These are phyloP conservation scores for Cordyceps fumosorosea DNA, from an alignment of 2,329 filamentous ascomycete genomes.

Conservation along the genomic window DNA sequence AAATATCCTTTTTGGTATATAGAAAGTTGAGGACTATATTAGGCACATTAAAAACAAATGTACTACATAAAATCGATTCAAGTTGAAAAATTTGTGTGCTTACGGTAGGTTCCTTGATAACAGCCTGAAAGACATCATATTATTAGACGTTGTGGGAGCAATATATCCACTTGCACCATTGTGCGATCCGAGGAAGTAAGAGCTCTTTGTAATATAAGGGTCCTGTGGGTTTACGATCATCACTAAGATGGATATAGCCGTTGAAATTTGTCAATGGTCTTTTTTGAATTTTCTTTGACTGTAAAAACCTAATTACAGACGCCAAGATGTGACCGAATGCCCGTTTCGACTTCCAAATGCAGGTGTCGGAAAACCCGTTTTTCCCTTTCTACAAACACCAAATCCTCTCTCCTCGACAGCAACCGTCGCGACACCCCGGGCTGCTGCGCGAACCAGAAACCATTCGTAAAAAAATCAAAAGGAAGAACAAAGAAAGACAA, in stretches of 20 bases:
- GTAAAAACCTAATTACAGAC: constrained; percentile 60
- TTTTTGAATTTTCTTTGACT: constrained; percentile 44
- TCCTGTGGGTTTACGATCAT: neutral
- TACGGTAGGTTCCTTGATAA: neutral
- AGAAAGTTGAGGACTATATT: neutral
- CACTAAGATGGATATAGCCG: neutral
- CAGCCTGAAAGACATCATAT: neutral
- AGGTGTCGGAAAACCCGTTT: constrained; percentile 44
- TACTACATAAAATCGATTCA: neutral
- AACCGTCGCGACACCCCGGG: neutral
- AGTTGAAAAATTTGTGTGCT: too few relatives aligned
- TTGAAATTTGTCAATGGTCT: constrained; percentile 26
- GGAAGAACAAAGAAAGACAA: neutral
- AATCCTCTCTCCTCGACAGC: constrained; percentile 9
- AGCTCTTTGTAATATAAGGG: neutral
- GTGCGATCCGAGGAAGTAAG: neutral
- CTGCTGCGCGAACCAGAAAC: neutral
- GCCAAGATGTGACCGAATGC: constrained; percentile 57
- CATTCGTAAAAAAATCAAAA: constrained; percentile 6
- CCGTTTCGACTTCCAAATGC: constrained; percentile 56
- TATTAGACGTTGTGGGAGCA: neutral
- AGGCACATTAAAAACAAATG: neutral
- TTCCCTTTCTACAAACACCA: constrained; percentile 38
- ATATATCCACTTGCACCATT: constrained; percentile 4
- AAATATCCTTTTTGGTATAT: neutral